Conservation (phyloP, 306 rosid genomes). For the Inga leiocalycina region DNA sequence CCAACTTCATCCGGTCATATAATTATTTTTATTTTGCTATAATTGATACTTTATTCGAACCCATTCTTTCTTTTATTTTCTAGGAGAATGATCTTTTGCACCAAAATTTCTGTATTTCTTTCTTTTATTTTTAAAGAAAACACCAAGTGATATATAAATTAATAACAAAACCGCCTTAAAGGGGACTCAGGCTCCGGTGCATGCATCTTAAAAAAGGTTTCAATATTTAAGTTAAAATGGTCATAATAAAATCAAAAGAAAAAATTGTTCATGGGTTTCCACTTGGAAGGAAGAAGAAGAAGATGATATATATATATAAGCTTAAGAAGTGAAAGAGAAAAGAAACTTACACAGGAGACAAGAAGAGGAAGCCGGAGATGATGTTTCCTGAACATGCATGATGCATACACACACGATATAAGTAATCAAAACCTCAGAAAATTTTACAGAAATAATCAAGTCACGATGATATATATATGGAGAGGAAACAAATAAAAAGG, state of each 20-base stretch:
- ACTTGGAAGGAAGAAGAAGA: neutral
- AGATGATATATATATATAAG: too few relatives aligned
- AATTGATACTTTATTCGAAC: too few relatives aligned
- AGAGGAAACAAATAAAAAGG: neutral
- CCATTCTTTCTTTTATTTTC: too few relatives aligned
- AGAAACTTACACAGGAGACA: constrained; percentile 74
- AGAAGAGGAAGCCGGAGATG: constrained; percentile 62
- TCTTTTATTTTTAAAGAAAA: too few relatives aligned
- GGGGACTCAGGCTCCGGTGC: neutral
- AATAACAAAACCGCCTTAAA: neutral
- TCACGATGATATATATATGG: neutral
- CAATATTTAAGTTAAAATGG: neutral
- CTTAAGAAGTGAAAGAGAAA: neutral
- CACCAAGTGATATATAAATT: neutral
- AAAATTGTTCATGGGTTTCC: neutral
- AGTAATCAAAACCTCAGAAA: neutral
- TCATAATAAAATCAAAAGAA: neutral
- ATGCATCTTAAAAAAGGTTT: neutral
- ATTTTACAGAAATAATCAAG: neutral
- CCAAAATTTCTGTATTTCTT: too few relatives aligned
- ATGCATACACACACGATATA: neutral
- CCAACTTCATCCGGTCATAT: too few relatives aligned
- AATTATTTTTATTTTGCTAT: too few relatives aligned
- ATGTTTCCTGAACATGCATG: constrained; percentile 60
- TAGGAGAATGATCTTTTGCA: neutral